phyloP scores from a whole-genome alignment of 495 filamentous ascomycete species.

The Annulohypoxylon maeteangense region DNA sequence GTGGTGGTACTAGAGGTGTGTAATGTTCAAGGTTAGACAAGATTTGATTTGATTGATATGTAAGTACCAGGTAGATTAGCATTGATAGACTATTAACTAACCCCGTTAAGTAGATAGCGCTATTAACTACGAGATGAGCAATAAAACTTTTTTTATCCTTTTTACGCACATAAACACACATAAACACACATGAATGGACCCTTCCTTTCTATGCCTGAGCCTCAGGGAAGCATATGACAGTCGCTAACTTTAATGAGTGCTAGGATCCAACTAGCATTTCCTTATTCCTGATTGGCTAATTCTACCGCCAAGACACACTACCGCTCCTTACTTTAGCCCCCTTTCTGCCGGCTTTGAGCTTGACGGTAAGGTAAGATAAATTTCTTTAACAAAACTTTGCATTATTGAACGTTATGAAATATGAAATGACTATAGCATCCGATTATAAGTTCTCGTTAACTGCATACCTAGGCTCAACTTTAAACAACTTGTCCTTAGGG shows the following conservation, averaged over 20 bases:
- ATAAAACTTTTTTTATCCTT: constrained; percentile 25
- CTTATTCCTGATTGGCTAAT: constrained; percentile 8
- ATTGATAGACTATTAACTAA: constrained; percentile 10
- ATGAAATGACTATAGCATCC: not conserved
- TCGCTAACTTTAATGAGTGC: constrained; percentile 32
- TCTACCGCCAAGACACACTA: constrained; percentile 7
- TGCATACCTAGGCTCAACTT: not conserved
- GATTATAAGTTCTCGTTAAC: not conserved
- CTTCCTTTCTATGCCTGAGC: constrained; percentile 3
- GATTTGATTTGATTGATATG: constrained; percentile 16
- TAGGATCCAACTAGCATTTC: constrained; percentile 22
- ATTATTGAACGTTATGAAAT: not conserved
- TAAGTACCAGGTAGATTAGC: constrained; percentile 12
- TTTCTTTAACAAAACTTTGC: not conserved
- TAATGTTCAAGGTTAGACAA: constrained; percentile 10
- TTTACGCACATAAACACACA: not conserved
- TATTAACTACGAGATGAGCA: constrained; percentile 16
- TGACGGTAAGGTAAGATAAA: not conserved
- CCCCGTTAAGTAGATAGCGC: constrained; percentile 18
- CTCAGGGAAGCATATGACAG: constrained; percentile 6
- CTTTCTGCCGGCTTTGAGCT: not conserved
- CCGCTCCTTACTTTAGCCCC: not conserved
- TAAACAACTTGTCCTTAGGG: not conserved
- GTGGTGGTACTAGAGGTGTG: too few relatives aligned
- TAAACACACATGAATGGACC: constrained; percentile 2